These are phyloP conservation scores for Yarrowia sp. DNA, from an alignment of 805 yeast species.

Conservation along the genomic window DNA sequence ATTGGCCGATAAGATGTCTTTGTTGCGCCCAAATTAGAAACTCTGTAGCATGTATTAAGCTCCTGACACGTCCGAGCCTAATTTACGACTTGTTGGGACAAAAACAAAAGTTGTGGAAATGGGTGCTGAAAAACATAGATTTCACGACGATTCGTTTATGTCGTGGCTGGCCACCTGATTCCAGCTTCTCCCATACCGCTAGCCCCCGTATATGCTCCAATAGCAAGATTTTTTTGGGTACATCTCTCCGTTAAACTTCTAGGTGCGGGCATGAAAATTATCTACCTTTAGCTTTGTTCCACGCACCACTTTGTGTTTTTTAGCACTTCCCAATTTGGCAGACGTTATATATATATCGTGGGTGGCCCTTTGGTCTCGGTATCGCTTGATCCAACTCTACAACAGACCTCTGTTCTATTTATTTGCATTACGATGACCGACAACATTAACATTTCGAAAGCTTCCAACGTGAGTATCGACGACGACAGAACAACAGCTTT, in stretches of 20 bases:
- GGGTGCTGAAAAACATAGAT: background rate
- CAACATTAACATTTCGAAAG: slow-evolving; percentile 38
- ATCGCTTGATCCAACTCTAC: slow-evolving; percentile 38
- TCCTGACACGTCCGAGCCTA: background rate
- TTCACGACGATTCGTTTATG: background rate
- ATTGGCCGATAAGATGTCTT: slow-evolving; percentile 39
- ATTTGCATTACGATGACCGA: slow-evolving; percentile 39
- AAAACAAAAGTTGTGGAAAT: too few species aligned
- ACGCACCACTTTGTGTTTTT: slow-evolving; percentile 13
- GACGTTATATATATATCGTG: slow-evolving; percentile 37
- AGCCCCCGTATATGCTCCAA: background rate
- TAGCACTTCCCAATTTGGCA: slow-evolving; percentile 29
- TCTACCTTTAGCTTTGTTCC: slow-evolving; percentile 10
- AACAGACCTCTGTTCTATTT: slow-evolving; percentile 37
- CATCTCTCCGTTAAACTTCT: background rate
- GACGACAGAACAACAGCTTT: background rate
- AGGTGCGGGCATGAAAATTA: slow-evolving; percentile 31
- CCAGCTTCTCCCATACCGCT: background rate
- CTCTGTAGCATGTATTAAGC: slow-evolving; percentile 24
- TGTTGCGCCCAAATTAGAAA: slow-evolving; percentile 38
- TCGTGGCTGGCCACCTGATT: background rate
- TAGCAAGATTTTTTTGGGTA: too few species aligned
- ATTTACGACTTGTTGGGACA: too few species aligned
- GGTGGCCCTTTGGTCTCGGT: slow-evolving; percentile 2
- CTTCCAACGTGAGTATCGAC: slow-evolving; percentile 36